Conservation (phyloP, 768 basidiomycete genomes). For the Podaxis rugospora region DNA sequence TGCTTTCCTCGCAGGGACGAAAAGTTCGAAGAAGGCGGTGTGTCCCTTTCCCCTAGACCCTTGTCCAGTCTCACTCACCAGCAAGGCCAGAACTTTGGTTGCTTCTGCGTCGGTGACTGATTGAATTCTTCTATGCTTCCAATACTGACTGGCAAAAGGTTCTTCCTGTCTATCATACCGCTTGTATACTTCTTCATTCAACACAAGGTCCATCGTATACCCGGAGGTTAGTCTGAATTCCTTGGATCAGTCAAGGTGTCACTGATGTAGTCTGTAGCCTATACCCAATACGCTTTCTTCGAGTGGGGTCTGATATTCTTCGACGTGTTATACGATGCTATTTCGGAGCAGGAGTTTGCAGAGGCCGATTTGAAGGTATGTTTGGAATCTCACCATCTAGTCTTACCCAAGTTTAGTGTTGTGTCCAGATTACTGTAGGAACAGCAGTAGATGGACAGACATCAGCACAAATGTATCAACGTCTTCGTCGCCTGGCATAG, state of each 20-base stretch:
- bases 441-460: conserved; percentile 8
- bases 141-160: conserved; percentile 36
- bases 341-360: conserved; percentile 56
- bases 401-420: neutral
- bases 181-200: conserved; percentile 82
- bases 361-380: conserved; percentile 50
- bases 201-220: conserved; percentile 75
- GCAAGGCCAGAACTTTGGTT: conserved; percentile 42
- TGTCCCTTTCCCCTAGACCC: conserved; percentile 5
- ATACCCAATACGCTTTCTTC: conserved; percentile 81
- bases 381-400: neutral
- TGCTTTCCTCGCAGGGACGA: conserved; percentile 46
- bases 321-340: conserved; percentile 70
- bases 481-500: conserved; percentile 36
- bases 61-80: neutral
- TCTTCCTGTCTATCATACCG: conserved; percentile 66
- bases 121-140: neutral
- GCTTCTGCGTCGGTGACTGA: conserved; percentile 40
- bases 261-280: conserved; percentile 44
- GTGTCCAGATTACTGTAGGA: conserved; percentile 24
- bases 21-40: conserved; percentile 52
- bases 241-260: neutral
- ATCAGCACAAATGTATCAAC: conserved; percentile 22
- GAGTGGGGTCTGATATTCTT: conserved; percentile 82
- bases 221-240: conserved; percentile 54